Base-by-base conservation (phyloP, 139 green algal species). In the Coelastrella sp. region DNA sequence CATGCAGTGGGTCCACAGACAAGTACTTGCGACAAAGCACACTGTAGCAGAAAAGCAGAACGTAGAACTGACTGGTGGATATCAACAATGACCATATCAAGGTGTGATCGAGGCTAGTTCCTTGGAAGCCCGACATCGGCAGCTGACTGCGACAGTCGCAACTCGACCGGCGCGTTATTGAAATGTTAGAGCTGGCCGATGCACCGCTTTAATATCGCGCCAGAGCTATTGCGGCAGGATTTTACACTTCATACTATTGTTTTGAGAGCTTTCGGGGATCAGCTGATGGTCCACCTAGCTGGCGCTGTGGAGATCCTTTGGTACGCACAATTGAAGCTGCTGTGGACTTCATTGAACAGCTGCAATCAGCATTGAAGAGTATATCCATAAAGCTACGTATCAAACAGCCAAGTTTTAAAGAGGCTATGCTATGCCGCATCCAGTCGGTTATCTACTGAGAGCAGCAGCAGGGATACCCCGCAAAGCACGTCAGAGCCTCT, bases 401-500 rank as follows among this genome's bases (percentile, higher is more conserved):
- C 45, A 13, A 57, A 57, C 15, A 57, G 23, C 11, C 53, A 51
- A 13, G n/a, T n/a, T n/a, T n/a, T n/a, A n/a, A n/a, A n/a, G n/a
- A n/a, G n/a, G n/a, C 76, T 41, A 25, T 23, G 60, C 23, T 11
- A 84, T 74, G 75, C 53, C 75, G 19, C 51, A 82, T n/a, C 75
- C 75, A 38, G 35, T 32, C 23, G 75, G 75, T 45, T 82, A 82
- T 23, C 4, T 82, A 35, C 38, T 82, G 4, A 51, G 78, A 32
- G 78, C 35, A 63, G 38, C 34, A 37, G 21, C 75, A 72, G 59
- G 71, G 66, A 59, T 86, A 1, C 80, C 80, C 4, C 11, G 7
- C 9, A 79, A 79, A 41, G 90, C 93, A 8, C 68, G 77, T 9
- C 78, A 90, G 4, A 92, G 94, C 21, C 82, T 98, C 4, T 98